phyloP scores from a whole-genome alignment of 2,329 filamentous ascomycete species.

The Trichophyton simii region DNA sequence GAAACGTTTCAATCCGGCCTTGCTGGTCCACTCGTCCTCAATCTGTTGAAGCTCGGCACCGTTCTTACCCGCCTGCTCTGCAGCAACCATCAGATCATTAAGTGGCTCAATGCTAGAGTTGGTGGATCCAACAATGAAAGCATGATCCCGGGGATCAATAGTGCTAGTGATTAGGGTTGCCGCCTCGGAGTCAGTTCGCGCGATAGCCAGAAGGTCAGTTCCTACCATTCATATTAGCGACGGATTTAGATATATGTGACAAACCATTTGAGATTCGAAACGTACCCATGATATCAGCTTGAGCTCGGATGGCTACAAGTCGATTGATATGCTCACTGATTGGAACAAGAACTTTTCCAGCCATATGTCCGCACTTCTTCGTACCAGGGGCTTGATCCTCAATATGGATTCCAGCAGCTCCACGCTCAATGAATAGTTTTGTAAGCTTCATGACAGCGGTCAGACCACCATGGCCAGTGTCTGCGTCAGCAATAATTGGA shows the following conservation, averaged over 20 bases:
- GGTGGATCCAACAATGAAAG: slow-evolving; percentile 81
- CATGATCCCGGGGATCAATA: slow-evolving; percentile 89
- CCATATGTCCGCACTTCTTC: slow-evolving; percentile 99
- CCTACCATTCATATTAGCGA: slow-evolving; percentile 34
- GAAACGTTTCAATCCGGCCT: slow-evolving; percentile 77
- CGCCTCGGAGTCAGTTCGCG: slow-evolving; percentile 92
- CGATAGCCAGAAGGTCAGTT: slow-evolving; percentile 75
- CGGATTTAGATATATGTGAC: too few relatives aligned
- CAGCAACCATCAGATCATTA: slow-evolving; percentile 79
- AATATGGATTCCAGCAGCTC: slow-evolving; percentile 94
- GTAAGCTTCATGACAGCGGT: slow-evolving; percentile 99
- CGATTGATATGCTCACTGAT: slow-evolving; percentile 98
- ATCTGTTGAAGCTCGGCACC: slow-evolving; percentile 76
- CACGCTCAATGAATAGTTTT: slow-evolving; percentile 92
- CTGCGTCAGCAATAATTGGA: slow-evolving; percentile 90
- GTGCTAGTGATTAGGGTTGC: slow-evolving; percentile 94
- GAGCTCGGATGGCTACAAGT: slow-evolving; percentile 86
- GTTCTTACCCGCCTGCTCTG: slow-evolving; percentile 67
- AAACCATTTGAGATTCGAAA: not conserved
- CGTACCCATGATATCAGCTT: slow-evolving; percentile 94
- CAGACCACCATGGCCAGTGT: slow-evolving; percentile 91
- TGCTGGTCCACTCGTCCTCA: slow-evolving; percentile 73
- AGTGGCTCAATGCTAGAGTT: slow-evolving; percentile 75
- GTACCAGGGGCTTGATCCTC: slow-evolving; percentile 97
- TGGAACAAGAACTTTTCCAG: slow-evolving; percentile 91